These are phyloP conservation scores for Cornus suecica DNA, from an alignment of 148 eudicot species.

Conservation along the genomic window DNA sequence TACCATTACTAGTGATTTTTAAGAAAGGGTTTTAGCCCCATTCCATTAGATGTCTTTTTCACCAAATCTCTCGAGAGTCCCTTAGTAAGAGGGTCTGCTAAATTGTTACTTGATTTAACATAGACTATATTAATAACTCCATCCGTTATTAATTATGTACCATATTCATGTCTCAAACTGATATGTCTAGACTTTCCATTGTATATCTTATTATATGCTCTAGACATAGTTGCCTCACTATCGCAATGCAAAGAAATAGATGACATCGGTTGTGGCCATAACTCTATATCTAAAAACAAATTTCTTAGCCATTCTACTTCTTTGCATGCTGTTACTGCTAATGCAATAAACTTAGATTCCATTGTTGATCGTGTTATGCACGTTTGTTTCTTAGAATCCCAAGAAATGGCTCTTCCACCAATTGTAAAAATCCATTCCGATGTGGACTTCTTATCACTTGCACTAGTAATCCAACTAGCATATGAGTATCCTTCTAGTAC, in stretches of 20 bases:
- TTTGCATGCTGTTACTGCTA: constrained; percentile 8
- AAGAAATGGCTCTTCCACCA: constrained; percentile 9
- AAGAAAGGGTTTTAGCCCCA: no score
- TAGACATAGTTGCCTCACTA: constrained; percentile 15
- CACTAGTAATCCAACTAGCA: constrained; percentile 20
- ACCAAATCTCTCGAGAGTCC: background rate
- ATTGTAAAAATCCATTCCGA: constrained; percentile 5
- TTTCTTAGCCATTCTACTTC: constrained; percentile 13
- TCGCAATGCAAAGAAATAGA: constrained; percentile 15
- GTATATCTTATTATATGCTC: constrained; percentile 8
- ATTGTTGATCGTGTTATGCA: background rate
- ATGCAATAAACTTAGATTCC: constrained; percentile 8
- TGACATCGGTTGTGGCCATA: constrained; percentile 7
- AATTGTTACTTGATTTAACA: constrained; percentile 18
- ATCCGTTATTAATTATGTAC: constrained; percentile 8
- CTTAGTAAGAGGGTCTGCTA: constrained; percentile 18
- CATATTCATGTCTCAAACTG: constrained; percentile 16
- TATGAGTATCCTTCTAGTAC: no score
- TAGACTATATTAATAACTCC: constrained; percentile 16
- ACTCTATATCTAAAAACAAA: constrained; percentile 14
- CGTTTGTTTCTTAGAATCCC: constrained; percentile 12
- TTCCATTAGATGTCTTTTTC: no score
- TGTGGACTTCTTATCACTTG: constrained; percentile 3
- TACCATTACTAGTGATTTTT: no score
- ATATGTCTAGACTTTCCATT: constrained; percentile 19